Base-by-base conservation (phyloP, 768 basidiomycete genomes). In the Leccinum incarnatum region DNA sequence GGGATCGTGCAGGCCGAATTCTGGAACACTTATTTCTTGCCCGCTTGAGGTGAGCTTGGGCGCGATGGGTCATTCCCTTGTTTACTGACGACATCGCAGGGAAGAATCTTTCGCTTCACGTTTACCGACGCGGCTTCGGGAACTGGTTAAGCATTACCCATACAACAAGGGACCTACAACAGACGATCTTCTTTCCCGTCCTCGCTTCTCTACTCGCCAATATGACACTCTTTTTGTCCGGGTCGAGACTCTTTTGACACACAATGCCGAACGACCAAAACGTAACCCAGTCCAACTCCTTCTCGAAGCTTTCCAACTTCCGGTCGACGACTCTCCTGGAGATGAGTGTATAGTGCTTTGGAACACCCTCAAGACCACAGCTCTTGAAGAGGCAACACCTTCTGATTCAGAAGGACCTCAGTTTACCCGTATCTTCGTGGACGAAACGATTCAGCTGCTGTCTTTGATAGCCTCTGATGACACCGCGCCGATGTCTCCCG, bases 1-100 rank as follows among this genome's bases (percentile, higher is more conserved):
- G 91, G 91, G 88, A 93, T 63, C 77, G 79, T 29, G 81, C 83
- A 9, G 91, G 88, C 30, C 77, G 89, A 21, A 81, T 88, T 45
- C 66, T 92, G 52, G 91, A 92, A 64, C 91, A 93, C 73, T 58
- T 93, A 7, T 90, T 92, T 73, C 76, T 93, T 56, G 79, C 86
- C 17, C 79, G 82, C 56, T 83, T 92, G 56, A 81, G 91, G 91
- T 89, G 56, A 56, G 55, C 78, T 63, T 17, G 51, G 8, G 12
- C 10, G 14, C 14, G 15, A 11, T 5, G 10, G 4, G 3, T 51
- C 9, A 8, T 17, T 58, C 40, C 37, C 17, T 1, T 15, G 2
- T 32, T 19, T 29, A 60, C 55, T 68, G 21, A 71, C 29, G 2
- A 17, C 19, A 1, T 59, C 1, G 2, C 60, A 90, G 88, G 60